Conservation (phyloP, 2,329 filamentous ascomycete species). For the Didymella glomerata region DNA sequence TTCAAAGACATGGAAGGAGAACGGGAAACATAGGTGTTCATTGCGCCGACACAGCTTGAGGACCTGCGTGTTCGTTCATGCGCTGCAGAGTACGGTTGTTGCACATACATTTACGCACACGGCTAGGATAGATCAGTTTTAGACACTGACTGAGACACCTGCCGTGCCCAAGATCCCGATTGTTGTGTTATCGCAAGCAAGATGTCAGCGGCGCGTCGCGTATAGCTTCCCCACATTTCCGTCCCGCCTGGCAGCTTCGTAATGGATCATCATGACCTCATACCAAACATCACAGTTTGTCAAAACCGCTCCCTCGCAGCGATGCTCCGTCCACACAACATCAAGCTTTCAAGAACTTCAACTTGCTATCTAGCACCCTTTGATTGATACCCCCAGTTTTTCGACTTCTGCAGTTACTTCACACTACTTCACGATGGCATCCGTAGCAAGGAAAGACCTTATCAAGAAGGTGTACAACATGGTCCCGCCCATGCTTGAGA, state of each 20-base stretch:
- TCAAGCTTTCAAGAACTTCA: neutral
- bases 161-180: too few relatives aligned
- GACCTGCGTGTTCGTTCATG: too few relatives aligned
- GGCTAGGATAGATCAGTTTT: too few relatives aligned
- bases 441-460: conserved; percentile 75
- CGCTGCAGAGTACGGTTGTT: too few relatives aligned
- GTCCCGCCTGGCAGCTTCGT: conserved; percentile 3
- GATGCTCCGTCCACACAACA: conserved; percentile 12
- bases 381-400: conserved; percentile 12
- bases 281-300: conserved; percentile 1
- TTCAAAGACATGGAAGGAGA: too few relatives aligned
- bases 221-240: conserved; percentile 16
- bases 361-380: conserved; percentile 5
- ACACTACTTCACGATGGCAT: conserved; percentile 48
- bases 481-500: conserved; percentile 92
- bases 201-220: conserved; percentile 22
- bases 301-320: conserved; percentile 15
- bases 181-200: conserved; percentile 1
- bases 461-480: conserved; percentile 85
- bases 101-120: too few relatives aligned
- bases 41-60: too few relatives aligned
- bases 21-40: too few relatives aligned
- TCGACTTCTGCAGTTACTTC: neutral
- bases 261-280: conserved; percentile 22
- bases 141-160: too few relatives aligned